These are phyloP conservation scores for Abrus pulchellus DNA, from an alignment of 306 rosid species.

Conservation along the genomic window DNA sequence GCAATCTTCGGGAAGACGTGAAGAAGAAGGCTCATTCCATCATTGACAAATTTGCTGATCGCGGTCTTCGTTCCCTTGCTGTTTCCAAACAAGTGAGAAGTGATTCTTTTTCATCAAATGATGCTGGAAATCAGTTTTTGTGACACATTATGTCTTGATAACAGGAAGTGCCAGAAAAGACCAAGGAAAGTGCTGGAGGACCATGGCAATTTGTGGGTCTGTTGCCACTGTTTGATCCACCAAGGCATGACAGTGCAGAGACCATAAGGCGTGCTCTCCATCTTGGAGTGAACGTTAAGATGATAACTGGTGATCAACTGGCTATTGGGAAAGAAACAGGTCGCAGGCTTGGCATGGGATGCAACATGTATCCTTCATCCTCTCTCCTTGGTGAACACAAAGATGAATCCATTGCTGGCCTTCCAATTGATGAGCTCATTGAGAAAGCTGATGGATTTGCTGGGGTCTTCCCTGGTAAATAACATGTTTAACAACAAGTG, in stretches of 20 bases:
- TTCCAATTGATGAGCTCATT: slow-evolving; percentile 86
- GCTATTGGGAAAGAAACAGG: slow-evolving; percentile 95
- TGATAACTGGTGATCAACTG: slow-evolving; percentile 95
- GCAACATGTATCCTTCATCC: slow-evolving; percentile 97
- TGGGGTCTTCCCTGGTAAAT: slow-evolving; percentile 89
- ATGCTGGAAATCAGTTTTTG: not conserved
- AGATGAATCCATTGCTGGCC: slow-evolving; percentile 63
- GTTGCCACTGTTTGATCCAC: slow-evolving; percentile 95
- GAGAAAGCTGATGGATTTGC: slow-evolving; percentile 98
- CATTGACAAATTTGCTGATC: slow-evolving; percentile 88
- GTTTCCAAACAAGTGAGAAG: slow-evolving; percentile 65
- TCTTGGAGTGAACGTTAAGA: slow-evolving; percentile 92
- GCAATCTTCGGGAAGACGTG: slow-evolving; percentile 71
- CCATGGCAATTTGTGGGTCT: slow-evolving; percentile 89
- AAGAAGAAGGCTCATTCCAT: slow-evolving; percentile 73
- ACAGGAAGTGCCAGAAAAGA: slow-evolving; percentile 74
- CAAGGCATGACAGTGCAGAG: slow-evolving; percentile 96
- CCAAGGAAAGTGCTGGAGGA: slow-evolving; percentile 76
- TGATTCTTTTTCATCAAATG: not conserved
- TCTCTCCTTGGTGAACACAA: slow-evolving; percentile 86
- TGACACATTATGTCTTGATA: not conserved
- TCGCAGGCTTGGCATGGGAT: slow-evolving; percentile 98
- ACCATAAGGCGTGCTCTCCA: slow-evolving; percentile 82
- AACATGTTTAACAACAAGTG: not conserved
- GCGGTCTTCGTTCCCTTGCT: slow-evolving; percentile 92